Evolutionary conservation across 2,329 filamentous ascomycete species (phyloP).

Genomic region (Scolecobasidium constrictum): DNA sequence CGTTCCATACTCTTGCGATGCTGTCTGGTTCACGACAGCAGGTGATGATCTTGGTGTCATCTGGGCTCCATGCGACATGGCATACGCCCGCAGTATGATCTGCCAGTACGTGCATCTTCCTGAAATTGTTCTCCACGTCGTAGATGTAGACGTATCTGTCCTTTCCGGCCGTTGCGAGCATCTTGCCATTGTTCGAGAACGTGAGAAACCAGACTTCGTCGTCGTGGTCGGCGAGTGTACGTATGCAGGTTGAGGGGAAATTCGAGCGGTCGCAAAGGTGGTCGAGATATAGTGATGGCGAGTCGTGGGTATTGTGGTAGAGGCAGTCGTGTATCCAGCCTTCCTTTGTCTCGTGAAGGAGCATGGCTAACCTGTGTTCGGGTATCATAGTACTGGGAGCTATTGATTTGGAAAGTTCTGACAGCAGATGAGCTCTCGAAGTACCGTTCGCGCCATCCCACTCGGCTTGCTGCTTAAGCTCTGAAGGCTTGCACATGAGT

Average conservation of each 20-base stretch:
- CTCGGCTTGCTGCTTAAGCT: conserved; percentile 62
- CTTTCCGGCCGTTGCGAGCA: conserved; percentile 70
- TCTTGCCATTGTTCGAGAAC: conserved; percentile 80
- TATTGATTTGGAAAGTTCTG: conserved; percentile 78
- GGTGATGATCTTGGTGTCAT: conserved; percentile 75
- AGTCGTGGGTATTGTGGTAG: conserved; percentile 71
- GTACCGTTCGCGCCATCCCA: conserved; percentile 76
- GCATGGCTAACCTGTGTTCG: conserved; percentile 70
- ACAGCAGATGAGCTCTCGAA: conserved; percentile 65
- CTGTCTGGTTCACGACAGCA: conserved; percentile 59
- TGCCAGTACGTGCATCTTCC: conserved; percentile 48
- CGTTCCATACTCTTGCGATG: conserved; percentile 65
- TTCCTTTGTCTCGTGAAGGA: conserved; percentile 75
- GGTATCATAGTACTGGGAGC: conserved; percentile 96
- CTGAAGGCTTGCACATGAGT: conserved; percentile 78
- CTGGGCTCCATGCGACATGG: conserved; percentile 83
- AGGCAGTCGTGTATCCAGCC: conserved; percentile 73
- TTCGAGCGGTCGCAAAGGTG: conserved; percentile 70
- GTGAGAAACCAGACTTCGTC: conserved; percentile 88
- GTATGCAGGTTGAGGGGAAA: conserved; percentile 63
- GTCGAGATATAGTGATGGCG: conserved; percentile 81
- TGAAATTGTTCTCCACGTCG: conserved; percentile 60
- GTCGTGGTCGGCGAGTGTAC: conserved; percentile 60
- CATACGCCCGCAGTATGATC: conserved; percentile 63
- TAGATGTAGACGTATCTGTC: conserved; percentile 72